Evolutionary conservation across 768 basidiomycete genomes (phyloP).

Genomic region (Kwoniella bestiolae): DNA sequence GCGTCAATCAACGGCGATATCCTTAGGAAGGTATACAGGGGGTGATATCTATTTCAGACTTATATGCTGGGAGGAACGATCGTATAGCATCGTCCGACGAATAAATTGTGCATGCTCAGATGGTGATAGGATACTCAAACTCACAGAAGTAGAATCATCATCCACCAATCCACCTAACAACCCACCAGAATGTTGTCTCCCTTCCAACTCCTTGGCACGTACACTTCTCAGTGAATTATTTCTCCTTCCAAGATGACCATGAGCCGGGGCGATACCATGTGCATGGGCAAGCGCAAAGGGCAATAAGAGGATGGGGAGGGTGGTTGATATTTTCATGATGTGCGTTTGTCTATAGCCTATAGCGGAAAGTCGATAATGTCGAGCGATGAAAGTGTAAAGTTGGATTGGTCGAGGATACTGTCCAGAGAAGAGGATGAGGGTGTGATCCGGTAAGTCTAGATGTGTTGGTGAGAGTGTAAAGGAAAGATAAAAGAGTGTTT

Average conservation of each 20-base stretch:
- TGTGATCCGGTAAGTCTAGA: no score
- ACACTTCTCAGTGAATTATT: slow-evolving; percentile 1
- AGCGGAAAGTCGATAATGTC: no score
- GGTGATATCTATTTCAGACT: no score
- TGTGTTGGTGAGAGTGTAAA: background rate
- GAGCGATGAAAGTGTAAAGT: background rate
- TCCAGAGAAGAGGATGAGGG: no score
- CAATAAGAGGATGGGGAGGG: slow-evolving; percentile 9
- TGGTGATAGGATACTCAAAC: background rate
- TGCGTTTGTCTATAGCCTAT: background rate
- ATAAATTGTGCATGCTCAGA: no score
- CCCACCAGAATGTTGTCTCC: slow-evolving; percentile 12
- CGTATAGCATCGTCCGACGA: no score
- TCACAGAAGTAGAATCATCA: slow-evolving; percentile 11
- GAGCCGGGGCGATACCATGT: background rate
- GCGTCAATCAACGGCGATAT: no score
- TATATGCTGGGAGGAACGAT: no score
- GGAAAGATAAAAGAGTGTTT: slow-evolving; percentile 6
- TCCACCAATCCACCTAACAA: slow-evolving; percentile 14
- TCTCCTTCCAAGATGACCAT: background rate
- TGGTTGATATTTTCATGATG: slow-evolving; percentile 10
- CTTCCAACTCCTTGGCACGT: background rate
- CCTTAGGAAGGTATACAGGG: no score
- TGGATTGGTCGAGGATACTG: background rate
- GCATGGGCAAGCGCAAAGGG: slow-evolving; percentile 13